Evolutionary conservation across 1,284 basidiomycete species (phyloP).

Genomic region (Coriolopsis trogii): DNA sequence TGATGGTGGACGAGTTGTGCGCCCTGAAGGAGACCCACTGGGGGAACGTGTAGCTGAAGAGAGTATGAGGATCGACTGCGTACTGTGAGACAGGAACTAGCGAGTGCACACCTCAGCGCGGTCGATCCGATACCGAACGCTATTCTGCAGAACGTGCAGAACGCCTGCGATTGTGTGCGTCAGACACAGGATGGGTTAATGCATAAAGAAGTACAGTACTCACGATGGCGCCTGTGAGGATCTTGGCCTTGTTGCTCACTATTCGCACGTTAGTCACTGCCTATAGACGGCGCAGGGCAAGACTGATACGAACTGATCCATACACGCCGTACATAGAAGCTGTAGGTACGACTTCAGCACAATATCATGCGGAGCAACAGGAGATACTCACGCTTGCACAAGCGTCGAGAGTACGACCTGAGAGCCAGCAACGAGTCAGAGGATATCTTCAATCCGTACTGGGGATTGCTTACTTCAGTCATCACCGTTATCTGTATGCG

Average conservation of each 20-base stretch:
- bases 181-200: background rate
- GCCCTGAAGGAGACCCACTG: slow-evolving; percentile 14
- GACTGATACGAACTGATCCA: slow-evolving; percentile 18
- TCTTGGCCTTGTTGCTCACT: slow-evolving; percentile 18
- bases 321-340: slow-evolving; percentile 21
- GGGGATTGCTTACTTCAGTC: background rate
- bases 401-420: slow-evolving; percentile 15
- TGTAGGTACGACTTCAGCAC: background rate
- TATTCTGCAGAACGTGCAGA: slow-evolving; percentile 7
- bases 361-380: background rate
- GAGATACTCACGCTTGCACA: slow-evolving; percentile 14
- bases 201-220: background rate
- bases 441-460: background rate
- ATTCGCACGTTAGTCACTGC: background rate
- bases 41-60: slow-evolving; percentile 8
- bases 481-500: slow-evolving; percentile 13
- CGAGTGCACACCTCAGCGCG: slow-evolving; percentile 8
- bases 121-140: slow-evolving; percentile 18
- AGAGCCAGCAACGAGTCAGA: too few relatives aligned
- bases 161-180: background rate
- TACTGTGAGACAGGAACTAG: too few relatives aligned
- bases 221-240: slow-evolving; percentile 13
- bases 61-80: background rate
- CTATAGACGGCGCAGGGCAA: background rate
- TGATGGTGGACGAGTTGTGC: slow-evolving; percentile 10